Conservation (phyloP, 805 yeast species). For the Ogataea paraovalis region DNA sequence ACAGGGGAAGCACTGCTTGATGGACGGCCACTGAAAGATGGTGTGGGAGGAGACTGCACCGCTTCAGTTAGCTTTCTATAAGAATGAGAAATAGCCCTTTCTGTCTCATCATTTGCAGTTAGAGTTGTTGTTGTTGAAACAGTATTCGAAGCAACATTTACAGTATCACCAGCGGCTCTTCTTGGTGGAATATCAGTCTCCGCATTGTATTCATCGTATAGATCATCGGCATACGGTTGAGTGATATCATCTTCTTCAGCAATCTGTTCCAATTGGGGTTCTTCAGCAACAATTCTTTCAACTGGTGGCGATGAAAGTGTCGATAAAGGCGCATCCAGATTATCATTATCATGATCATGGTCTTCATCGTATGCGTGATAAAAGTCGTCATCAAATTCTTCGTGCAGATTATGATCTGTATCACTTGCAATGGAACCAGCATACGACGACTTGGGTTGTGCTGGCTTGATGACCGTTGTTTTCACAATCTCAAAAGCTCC, state of each 20-base stretch:
- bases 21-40: background rate
- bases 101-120: background rate
- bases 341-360: background rate
- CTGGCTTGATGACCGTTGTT: conserved; percentile 40
- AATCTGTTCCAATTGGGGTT: conserved; percentile 22
- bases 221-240: conserved; percentile 10
- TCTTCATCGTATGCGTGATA: conserved; percentile 13
- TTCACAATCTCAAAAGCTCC: conserved; percentile 47
- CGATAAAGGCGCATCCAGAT: background rate
- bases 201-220: conserved; percentile 2
- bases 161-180: background rate
- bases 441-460: conserved; percentile 10
- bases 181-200: background rate
- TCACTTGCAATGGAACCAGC: conserved; percentile 16
- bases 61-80: conserved; percentile 18
- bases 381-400: conserved; percentile 20
- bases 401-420: conserved; percentile 10
- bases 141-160: background rate
- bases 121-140: background rate
- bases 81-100: conserved; percentile 9
- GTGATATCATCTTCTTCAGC: conserved; percentile 17
- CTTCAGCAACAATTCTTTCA: background rate
- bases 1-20: conserved; percentile 15
- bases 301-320: background rate
- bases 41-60: conserved; percentile 1